Conservation (phyloP, 805 yeast genomes). For the Kluyveromyces starmeri region DNA sequence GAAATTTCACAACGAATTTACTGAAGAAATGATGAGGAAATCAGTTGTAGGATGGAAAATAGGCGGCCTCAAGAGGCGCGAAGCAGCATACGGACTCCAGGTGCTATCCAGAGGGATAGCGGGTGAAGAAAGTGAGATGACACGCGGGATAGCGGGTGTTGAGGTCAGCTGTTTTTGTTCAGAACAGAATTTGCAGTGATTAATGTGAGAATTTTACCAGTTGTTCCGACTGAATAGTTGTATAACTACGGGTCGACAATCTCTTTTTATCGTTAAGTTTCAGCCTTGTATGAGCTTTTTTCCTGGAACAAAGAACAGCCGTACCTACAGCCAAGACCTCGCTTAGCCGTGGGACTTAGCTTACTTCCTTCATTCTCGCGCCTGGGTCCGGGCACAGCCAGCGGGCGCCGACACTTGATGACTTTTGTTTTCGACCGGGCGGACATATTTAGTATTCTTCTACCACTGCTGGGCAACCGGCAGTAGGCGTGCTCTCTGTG, state of each 20-base stretch:
- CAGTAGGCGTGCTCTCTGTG: slow-evolving; percentile 26
- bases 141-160: too few relatives aligned
- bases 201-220: slow-evolving; percentile 23
- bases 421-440: slow-evolving; percentile 39
- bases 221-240: slow-evolving; percentile 36
- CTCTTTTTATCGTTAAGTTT: slow-evolving; percentile 37
- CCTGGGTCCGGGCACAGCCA: too few relatives aligned
- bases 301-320: background rate
- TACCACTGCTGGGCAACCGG: slow-evolving; percentile 16
- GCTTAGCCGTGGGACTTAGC: too few relatives aligned
- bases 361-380: too few relatives aligned
- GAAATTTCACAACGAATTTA: background rate
- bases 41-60: too few relatives aligned
- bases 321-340: too few relatives aligned
- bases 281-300: slow-evolving; percentile 38
- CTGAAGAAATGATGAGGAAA: background rate
- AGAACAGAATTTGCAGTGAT: slow-evolving; percentile 6
- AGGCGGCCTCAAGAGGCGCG: too few relatives aligned
- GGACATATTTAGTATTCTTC: slow-evolving; percentile 34
- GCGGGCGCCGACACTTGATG: slow-evolving; percentile 25
- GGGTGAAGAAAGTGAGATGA: background rate
- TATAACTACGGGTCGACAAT: slow-evolving; percentile 34
- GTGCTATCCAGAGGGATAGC: slow-evolving; percentile 2
- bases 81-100: too few relatives aligned
- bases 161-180: too few relatives aligned